phyloP scores from a whole-genome alignment of 495 filamentous ascomycete genomes.

The Lophium mytilinum region DNA sequence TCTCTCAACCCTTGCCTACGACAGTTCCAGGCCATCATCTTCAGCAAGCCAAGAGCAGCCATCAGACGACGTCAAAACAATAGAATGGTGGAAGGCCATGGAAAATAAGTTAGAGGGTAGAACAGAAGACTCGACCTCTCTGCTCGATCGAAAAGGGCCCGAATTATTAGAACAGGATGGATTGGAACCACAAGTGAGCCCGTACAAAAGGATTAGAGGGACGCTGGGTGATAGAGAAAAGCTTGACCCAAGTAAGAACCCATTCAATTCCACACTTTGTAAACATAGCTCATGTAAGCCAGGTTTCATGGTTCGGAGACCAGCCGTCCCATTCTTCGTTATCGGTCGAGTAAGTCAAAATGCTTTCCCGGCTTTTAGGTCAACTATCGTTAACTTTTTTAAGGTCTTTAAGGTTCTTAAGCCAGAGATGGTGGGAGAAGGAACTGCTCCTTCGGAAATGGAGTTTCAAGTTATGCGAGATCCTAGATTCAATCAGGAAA shows the following conservation, averaged over 20 bases:
- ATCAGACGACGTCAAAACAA: background rate
- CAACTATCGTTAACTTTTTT: too few species aligned
- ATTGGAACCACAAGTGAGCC: too few species aligned
- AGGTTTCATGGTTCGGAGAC: too few species aligned
- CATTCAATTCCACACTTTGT: too few species aligned
- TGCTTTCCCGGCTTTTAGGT: too few species aligned
- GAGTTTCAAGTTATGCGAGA: background rate
- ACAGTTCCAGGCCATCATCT: background rate
- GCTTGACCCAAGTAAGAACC: too few species aligned
- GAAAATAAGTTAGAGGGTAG: background rate
- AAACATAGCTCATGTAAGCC: too few species aligned
- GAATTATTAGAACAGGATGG: background rate
- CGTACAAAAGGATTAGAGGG: too few species aligned
- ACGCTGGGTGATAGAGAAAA: too few species aligned
- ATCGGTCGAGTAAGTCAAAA: too few species aligned
- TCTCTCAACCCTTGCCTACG: background rate
- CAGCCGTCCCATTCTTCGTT: too few species aligned
- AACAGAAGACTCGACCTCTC: background rate
- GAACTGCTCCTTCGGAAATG: background rate
- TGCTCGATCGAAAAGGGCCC: background rate
- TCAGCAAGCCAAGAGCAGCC: background rate
- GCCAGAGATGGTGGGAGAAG: background rate
- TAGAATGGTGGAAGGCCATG: background rate
- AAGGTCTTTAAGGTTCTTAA: background rate
- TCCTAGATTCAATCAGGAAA: constrained; percentile 4